These are phyloP conservation scores for Zasmidium citrigriseum DNA, from an alignment of 2,329 filamentous ascomycete genomes.

Conservation along the genomic window DNA sequence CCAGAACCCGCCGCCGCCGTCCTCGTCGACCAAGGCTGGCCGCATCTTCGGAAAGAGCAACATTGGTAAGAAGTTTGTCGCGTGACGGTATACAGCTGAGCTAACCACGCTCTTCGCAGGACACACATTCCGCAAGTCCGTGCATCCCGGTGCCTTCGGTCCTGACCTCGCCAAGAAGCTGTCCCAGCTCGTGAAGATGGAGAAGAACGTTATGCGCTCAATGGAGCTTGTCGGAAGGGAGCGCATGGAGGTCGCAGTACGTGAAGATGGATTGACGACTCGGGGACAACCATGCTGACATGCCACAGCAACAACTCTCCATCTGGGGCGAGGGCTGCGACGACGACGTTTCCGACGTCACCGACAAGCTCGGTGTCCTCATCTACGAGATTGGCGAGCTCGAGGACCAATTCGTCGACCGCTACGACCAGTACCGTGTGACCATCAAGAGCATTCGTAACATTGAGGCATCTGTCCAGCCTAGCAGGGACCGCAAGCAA, in stretches of 20 bases:
- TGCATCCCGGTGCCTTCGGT: constrained; percentile 70
- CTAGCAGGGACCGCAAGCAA: constrained; percentile 96
- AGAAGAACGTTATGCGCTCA: constrained; percentile 99
- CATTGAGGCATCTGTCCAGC: constrained; percentile 97
- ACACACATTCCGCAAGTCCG: constrained; percentile 71
- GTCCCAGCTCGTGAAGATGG: constrained; percentile 98
- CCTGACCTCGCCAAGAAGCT: constrained; percentile 97
- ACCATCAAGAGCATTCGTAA: constrained; percentile 99
- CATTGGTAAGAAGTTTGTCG: constrained; percentile 65
- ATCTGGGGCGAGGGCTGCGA: constrained; percentile 95
- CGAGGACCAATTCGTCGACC: constrained; percentile 97
- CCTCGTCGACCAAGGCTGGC: constrained; percentile 86
- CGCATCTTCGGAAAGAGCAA: constrained; percentile 85
- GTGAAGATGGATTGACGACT: constrained; percentile 39
- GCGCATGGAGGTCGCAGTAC: constrained; percentile 96
- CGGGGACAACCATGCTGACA: neutral
- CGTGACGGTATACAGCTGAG: neutral
- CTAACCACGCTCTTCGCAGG: constrained; percentile 46
- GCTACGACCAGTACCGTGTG: constrained; percentile 98
- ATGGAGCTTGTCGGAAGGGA: constrained; percentile 93
- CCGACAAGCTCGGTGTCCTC: constrained; percentile 94
- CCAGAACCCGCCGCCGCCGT: constrained; percentile 89
- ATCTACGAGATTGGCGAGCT: constrained; percentile 98
- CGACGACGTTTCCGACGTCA: constrained; percentile 97
- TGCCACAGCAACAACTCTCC: constrained; percentile 87